Base-by-base conservation (phyloP, 2,329 filamentous ascomycete species). In the Curvularia lunata region DNA sequence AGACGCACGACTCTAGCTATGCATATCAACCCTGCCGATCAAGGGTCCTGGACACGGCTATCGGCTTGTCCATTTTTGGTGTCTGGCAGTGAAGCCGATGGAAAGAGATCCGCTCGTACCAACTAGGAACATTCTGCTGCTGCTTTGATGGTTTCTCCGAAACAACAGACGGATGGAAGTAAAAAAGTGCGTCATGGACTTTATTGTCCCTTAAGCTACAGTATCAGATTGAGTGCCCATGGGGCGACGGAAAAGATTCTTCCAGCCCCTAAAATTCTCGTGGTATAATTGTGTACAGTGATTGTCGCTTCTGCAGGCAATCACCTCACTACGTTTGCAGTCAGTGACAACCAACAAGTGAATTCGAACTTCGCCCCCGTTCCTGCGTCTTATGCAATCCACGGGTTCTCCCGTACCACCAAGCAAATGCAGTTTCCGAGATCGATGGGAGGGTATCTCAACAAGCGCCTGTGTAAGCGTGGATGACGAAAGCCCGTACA, bases 361-460 rank as follows among this genome's bases (percentile, higher is more conserved):
- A 47, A 13, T 30, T 12, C 18, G 10, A 47, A 30, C 18, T 9
- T 32, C 23, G n/a, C n/a, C 16, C 34, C 34, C 37, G 32, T 49
- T 40, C 47, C 47, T 49, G 47, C 47, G 27, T 49, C 9, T 25
- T 28, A 21, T 30, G 16, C 47, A 21, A 27, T 5, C 8, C 7
- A 32, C 47, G 34, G 41, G 23, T 23, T 38, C 21, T 28, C n/a
- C 21, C 23, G 32, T 25, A 27, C 5, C 43, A 9, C 34, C 30
- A 37, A 49, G 23, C 21, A 49, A 38, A 4, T 23, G 16, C 16
- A 4, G 23, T 16, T 49, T 12, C 47, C 21, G 21, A 27, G 47
- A 49, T 49, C 47, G 8, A 38, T 12, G 47, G 21, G 21, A 49
- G 47, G 47, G 47, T 27, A 49, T 27, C 32, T 37, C 10, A 9